Base-by-base conservation (phyloP, 495 filamentous ascomycete species). In the Aspergillus indologenus region DNA sequence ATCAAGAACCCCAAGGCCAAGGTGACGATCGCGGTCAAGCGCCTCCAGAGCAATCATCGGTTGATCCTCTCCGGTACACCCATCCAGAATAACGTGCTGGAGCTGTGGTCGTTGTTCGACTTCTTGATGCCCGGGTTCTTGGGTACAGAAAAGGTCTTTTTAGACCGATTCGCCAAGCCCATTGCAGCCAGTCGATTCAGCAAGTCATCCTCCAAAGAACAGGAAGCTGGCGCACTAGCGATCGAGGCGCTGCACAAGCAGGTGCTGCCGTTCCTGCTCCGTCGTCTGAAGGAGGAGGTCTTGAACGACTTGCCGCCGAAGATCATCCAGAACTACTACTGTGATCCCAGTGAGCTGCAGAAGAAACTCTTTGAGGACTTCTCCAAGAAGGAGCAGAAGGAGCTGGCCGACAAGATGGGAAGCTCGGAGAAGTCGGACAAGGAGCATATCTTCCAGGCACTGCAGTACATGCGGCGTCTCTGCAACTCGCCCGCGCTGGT, bases 281-380 rank as follows among this genome's bases (percentile, higher is more conserved):
- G 94, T 51, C 91, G 94, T 65, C 81, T 98, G 66, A 98, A 98
- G 76, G 94, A 98, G 74, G 94, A 98, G 70, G 94, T 98, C 8
- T 80, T 98, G 46, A 89, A 98, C 62, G 94, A 98, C 63, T 81
- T 98, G 45, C 94, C 94, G 5, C 94, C 94, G 14, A 98, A 98
- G 83, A 98, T 98, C 66, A 82, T 98, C 19, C 94, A 98, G 66
- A 98, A 98, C 71, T 98, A 98, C 78, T 98, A 98, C 78, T 98
- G 94, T 71, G 94, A 98, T 71, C 91, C 96, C 24, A 96, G 90
- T 72, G 94, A 97, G 26, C 78, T 98, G 23, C 94, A 98, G 71
- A 90, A 87, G 76, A 92, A 88, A 71, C 84, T 98, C 2, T 98
- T 97, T 65, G 94, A 98, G 46, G 92, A 96, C 68, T 98, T 98